Percentiles rank a stretch among this genome's conserved stretches.
These are phyloP conservation scores for Claviceps capensis DNA, from an alignment of 2,329 filamentous ascomycete species.

Conservation along the genomic window DNA sequence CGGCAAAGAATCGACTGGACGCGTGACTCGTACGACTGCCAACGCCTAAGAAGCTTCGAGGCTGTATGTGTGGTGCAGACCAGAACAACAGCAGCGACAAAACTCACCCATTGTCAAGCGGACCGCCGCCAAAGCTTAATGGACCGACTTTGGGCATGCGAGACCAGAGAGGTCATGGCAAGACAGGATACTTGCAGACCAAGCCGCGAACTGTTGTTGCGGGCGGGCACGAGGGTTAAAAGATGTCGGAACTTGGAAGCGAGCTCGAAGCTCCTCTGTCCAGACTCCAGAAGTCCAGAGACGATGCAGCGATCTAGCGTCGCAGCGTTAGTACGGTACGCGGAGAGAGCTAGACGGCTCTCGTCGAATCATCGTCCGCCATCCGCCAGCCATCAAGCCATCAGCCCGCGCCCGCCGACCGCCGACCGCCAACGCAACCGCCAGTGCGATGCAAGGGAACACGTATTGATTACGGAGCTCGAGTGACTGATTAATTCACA, in stretches of 20 bases:
- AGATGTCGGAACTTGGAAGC: neutral
- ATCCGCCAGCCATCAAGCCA: too few species aligned
- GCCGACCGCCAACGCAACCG: too few species aligned
- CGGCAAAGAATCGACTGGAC: neutral
- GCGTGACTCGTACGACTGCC: too few species aligned
- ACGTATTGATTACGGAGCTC: too few species aligned
- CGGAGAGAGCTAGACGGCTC: too few species aligned
- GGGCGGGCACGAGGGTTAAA: neutral
- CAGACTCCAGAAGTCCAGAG: neutral
- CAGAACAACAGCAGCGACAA: neutral
- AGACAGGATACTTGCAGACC: neutral
- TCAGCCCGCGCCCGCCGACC: too few species aligned
- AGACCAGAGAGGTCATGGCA: conserved; percentile 7
- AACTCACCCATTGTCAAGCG: conserved; percentile 15
- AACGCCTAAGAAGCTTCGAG: neutral
- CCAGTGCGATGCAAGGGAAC: too few species aligned
- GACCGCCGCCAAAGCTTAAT: conserved; percentile 11
- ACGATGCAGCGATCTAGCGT: too few species aligned
- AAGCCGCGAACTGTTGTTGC: neutral
- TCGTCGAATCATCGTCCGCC: too few species aligned
- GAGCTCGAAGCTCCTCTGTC: neutral
- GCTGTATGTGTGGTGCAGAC: neutral
- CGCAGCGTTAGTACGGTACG: too few species aligned
- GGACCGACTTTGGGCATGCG: conserved; percentile 9
- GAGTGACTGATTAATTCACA: too few species aligned